Evolutionary conservation across 371 early-diverging fungal genomes (phyloP).

Genomic region (Batkoa obscura): DNA sequence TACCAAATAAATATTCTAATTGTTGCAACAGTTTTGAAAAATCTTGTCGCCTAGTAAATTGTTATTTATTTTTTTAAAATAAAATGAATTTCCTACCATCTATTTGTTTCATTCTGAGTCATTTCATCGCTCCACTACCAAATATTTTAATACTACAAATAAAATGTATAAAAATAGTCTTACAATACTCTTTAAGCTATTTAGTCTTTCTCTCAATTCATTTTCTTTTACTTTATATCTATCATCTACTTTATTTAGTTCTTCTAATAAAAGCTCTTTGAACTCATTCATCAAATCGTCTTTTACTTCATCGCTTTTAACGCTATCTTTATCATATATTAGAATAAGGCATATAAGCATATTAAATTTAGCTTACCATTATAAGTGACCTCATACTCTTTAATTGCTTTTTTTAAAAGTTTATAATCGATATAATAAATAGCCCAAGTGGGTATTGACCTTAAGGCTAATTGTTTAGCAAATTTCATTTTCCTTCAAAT

Average conservation of each 20-base stretch:
- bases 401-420: conserved; percentile 23
- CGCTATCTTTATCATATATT: background rate
- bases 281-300: conserved; percentile 14
- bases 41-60: conserved; percentile 14
- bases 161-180: background rate
- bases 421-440: conserved; percentile 33
- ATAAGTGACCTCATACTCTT: conserved; percentile 4
- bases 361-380: conserved; percentile 2
- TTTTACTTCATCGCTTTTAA: conserved; percentile 1
- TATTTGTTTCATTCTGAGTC: conserved; percentile 15
- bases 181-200: conserved; percentile 15
- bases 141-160: background rate
- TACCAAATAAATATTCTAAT: conserved; percentile 23
- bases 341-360: background rate
- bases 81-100: conserved; percentile 16
- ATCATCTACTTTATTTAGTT: conserved; percentile 29
- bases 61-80: background rate
- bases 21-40: conserved; percentile 21
- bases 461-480: conserved; percentile 32
- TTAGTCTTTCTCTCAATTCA: conserved; percentile 13
- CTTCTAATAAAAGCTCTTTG: conserved; percentile 15
- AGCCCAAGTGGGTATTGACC: conserved; percentile 30
- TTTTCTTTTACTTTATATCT: conserved; percentile 22
- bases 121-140: conserved; percentile 22
- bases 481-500: conserved; percentile 23